Conservation (phyloP, 2,329 filamentous ascomycete species). For the Aspergillus uvarum region DNA sequence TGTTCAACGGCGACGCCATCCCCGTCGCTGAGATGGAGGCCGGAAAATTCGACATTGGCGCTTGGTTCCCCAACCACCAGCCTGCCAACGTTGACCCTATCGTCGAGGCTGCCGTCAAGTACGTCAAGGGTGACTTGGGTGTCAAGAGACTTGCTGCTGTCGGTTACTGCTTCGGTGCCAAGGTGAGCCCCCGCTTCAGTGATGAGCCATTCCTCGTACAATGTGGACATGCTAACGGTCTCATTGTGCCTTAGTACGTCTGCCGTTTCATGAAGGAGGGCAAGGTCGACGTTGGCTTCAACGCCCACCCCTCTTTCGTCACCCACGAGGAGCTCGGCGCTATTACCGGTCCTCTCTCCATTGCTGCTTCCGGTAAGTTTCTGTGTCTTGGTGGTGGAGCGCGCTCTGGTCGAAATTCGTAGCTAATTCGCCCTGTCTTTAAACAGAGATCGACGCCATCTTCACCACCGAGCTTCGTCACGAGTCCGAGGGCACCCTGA, state of each 20-base stretch:
- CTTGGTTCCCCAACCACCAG: constrained; percentile 54
- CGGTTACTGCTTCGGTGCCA: constrained; percentile 76
- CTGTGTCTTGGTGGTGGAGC: too few species aligned
- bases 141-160: constrained; percentile 62
- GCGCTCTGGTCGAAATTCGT: background rate
- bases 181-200: constrained; percentile 46
- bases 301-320: constrained; percentile 77
- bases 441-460: constrained; percentile 61
- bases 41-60: constrained; percentile 50
- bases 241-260: constrained; percentile 56
- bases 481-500: constrained; percentile 63
- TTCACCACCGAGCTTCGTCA: constrained; percentile 65
- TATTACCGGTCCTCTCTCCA: constrained; percentile 67
- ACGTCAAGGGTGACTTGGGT: constrained; percentile 57
- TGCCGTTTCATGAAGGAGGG: constrained; percentile 65
- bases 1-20: constrained; percentile 67
- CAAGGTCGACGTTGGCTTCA: constrained; percentile 66
- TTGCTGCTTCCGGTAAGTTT: constrained; percentile 55
- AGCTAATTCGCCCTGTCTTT: constrained; percentile 7
- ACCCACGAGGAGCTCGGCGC: constrained; percentile 63
- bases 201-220: background rate
- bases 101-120: constrained; percentile 52
- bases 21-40: constrained; percentile 51
- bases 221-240: constrained; percentile 1
- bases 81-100: constrained; percentile 53